These are phyloP conservation scores for Aspergillus glaucus DNA, from an alignment of 2,329 filamentous ascomycete genomes.

Conservation along the genomic window DNA sequence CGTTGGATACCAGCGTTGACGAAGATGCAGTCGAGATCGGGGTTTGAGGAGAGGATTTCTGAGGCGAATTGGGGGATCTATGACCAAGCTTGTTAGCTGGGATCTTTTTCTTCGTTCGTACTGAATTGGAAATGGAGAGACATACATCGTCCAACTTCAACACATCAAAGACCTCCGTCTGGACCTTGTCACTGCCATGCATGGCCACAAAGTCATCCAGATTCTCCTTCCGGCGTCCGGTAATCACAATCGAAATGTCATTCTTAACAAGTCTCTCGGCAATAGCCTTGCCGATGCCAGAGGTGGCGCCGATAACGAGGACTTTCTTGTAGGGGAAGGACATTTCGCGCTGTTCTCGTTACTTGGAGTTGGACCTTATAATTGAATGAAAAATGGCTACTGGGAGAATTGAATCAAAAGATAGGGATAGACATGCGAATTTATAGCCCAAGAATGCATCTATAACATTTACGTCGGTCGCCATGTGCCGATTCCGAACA, in stretches of 20 bases:
- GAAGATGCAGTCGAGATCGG: slow-evolving; percentile 48
- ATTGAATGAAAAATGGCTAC: not conserved
- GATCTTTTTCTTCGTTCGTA: not conserved
- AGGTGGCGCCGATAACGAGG: slow-evolving; percentile 48
- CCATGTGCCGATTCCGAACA: no score
- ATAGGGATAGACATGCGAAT: not conserved
- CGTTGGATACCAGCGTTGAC: slow-evolving; percentile 51
- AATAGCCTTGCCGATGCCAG: slow-evolving; percentile 43
- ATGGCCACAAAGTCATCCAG: slow-evolving; percentile 44
- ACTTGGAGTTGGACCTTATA: not conserved
- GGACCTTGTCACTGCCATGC: slow-evolving; percentile 43
- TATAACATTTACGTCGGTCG: no score
- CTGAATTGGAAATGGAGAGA: not conserved
- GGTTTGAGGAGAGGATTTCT: slow-evolving; percentile 36
- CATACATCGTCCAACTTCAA: slow-evolving; percentile 42
- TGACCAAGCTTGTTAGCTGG: not conserved
- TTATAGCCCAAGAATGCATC: no score
- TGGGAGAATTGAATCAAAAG: not conserved
- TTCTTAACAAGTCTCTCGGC: slow-evolving; percentile 44
- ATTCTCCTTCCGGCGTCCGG: slow-evolving; percentile 47
- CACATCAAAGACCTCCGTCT: slow-evolving; percentile 46
- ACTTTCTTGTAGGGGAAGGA: slow-evolving; percentile 47
- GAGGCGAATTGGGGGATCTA: slow-evolving; percentile 15
- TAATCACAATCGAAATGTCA: slow-evolving; percentile 43
- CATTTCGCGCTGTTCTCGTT: slow-evolving; percentile 22